Base-by-base conservation (phyloP, 306 rosid genomes). In the Vigna trinervia region DNA sequence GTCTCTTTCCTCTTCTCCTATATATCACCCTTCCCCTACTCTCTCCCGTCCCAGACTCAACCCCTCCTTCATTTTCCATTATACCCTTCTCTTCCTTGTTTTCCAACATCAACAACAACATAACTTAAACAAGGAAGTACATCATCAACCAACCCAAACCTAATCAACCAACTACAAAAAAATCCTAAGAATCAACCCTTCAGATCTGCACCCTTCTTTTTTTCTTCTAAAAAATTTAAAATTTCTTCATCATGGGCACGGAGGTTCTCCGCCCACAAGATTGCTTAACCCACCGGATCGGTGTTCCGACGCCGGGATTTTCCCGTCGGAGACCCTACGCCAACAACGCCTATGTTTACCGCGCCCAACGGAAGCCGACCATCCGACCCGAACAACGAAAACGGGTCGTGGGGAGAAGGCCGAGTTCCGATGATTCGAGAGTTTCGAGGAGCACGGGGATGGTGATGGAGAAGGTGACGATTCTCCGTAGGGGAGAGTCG, bases 181-280 rank as follows among this genome's bases (percentile, higher is more conserved):
- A 5, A 30, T 30, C 2, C 17, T 6, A 1, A 14, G 12, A 39
- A 41, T 36, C 12, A 8, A 3, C 12, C 7, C n/a, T 56, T 77
- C 30, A 75, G 83, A 69, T 80, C 84, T 73, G 39, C 8, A 12
- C 8, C 19, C 12, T 30, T 68, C 39, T 15, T 7, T 5, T 38
- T 12, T 69, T 8, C 0, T 45, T 6, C 50, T n/a, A 34, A n/a
- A 26, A 8, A 9, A 17, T 17, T 2, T n/a, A 6, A 22, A 19
- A 20, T 8, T 7, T 3, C 4, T 13, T 4, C 19, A 5, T 15
- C 57, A 95, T 95, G 99, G 99, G 90, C 22, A 95, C 97, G 1
- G 97, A 90, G 85, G 79, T 95, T 66, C 74, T 95, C 39, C 69
- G 91, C 61, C 97, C 99, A 28, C 97, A 89, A 34, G 88, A 95